Evolutionary conservation across 345 rosid species (phyloP).

Genomic region (Sonneratia alba): DNA sequence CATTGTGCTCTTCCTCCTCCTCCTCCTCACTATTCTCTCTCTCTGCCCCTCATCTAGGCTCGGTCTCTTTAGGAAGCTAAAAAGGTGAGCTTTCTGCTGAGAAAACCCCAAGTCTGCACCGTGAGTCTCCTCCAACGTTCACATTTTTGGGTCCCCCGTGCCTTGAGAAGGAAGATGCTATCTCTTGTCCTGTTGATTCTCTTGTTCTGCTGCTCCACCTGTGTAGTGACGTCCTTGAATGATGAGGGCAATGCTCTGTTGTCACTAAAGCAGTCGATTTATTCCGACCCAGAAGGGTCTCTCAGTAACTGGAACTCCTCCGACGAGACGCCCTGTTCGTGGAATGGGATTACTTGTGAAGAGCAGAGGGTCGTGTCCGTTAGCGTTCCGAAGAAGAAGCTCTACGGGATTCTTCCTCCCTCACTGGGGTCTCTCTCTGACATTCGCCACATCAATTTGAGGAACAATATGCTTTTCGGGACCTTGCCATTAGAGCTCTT

Average conservation of each 20-base stretch:
- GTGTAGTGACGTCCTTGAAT: conserved; percentile 28
- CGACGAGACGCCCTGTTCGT: conserved; percentile 58
- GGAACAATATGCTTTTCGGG: conserved; percentile 67
- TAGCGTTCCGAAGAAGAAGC: conserved; percentile 79
- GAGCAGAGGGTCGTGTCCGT: conserved; percentile 66
- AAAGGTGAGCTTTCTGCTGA: background rate
- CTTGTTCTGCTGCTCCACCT: conserved; percentile 17
- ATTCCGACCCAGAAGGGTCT: conserved; percentile 69
- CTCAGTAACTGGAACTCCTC: conserved; percentile 77
- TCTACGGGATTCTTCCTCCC: conserved; percentile 66
- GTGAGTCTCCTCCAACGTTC: conserved; percentile 17
- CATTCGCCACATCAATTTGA: conserved; percentile 81
- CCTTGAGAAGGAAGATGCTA: conserved; percentile 17
- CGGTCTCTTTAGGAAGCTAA: background rate
- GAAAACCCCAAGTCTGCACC: background rate
- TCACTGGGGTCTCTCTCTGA: conserved; percentile 67
- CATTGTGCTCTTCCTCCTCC: background rate
- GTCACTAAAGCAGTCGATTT: conserved; percentile 56
- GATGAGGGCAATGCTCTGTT: conserved; percentile 70
- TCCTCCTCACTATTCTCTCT: background rate
- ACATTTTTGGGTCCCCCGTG: background rate
- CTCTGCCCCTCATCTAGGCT: background rate
- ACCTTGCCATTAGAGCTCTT: conserved; percentile 61
- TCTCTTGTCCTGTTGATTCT: conserved; percentile 26
- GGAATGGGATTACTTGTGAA: conserved; percentile 93